phyloP scores from a whole-genome alignment of 2,329 filamentous ascomycete species.

The Ophiognomonia clavigignenti-juglandacearum region DNA sequence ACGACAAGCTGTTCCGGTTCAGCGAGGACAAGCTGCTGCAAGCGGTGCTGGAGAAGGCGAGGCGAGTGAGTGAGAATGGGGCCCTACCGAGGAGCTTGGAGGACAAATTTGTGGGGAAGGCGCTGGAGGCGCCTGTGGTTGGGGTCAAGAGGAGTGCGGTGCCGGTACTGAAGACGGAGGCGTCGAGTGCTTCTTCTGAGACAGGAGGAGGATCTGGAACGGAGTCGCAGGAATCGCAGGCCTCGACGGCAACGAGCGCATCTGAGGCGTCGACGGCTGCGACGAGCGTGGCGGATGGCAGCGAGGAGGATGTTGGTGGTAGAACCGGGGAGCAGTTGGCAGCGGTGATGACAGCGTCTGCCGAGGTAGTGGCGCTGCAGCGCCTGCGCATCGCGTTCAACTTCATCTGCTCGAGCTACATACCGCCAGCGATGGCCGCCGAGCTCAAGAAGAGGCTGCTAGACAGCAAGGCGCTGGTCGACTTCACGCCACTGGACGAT shows the following conservation, averaged over 20 bases:
- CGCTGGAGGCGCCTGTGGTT: slow-evolving; percentile 71
- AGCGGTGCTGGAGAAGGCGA: slow-evolving; percentile 67
- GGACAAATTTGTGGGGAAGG: slow-evolving; percentile 72
- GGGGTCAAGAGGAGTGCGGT: slow-evolving; percentile 50
- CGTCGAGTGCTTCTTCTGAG: slow-evolving; percentile 24
- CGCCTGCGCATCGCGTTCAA: slow-evolving; percentile 59
- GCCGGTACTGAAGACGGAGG: slow-evolving; percentile 23
- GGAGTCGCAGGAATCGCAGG: slow-evolving; percentile 28
- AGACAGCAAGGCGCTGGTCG: slow-evolving; percentile 28
- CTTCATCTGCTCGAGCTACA: slow-evolving; percentile 60
- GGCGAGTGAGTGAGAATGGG: slow-evolving; percentile 56
- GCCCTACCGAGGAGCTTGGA: slow-evolving; percentile 74
- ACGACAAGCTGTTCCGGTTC: slow-evolving; percentile 80
- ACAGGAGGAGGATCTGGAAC: not conserved
- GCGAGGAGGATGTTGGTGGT: slow-evolving; percentile 25
- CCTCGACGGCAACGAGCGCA: slow-evolving; percentile 27
- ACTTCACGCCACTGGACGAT: slow-evolving; percentile 67
- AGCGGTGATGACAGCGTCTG: slow-evolving; percentile 41
- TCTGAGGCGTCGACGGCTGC: slow-evolving; percentile 41
- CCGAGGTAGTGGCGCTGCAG: slow-evolving; percentile 53
- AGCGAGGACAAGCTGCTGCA: slow-evolving; percentile 65
- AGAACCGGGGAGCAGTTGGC: slow-evolving; percentile 32
- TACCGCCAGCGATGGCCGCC: slow-evolving; percentile 40
- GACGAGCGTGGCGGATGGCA: slow-evolving; percentile 36
- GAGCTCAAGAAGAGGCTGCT: slow-evolving; percentile 37